Conservation (phyloP, 2,329 filamentous ascomycete species). For the Aspergillus hortae region DNA sequence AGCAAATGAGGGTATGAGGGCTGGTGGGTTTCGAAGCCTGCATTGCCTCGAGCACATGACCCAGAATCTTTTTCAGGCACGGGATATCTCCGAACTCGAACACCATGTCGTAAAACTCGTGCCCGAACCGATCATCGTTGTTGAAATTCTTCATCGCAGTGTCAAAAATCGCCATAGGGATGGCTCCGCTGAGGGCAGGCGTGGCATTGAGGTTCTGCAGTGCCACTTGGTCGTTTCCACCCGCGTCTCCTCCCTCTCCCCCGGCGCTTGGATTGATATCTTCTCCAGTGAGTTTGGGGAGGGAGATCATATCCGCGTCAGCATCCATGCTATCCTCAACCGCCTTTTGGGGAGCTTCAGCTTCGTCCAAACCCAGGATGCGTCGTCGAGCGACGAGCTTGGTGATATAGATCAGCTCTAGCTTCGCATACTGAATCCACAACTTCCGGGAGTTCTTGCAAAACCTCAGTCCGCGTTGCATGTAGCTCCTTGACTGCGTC, state of each 20-base stretch:
- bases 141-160: constrained; percentile 75
- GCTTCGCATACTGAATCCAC: constrained; percentile 85
- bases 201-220: constrained; percentile 66
- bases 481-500: constrained; percentile 74
- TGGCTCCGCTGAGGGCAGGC: constrained; percentile 85
- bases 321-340: constrained; percentile 36
- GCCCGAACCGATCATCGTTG: constrained; percentile 62
- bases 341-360: constrained; percentile 38
- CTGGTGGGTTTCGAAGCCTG: constrained; percentile 57
- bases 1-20: constrained; percentile 65
- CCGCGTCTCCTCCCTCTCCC: constrained; percentile 52
- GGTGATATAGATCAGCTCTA: constrained; percentile 88
- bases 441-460: constrained; percentile 70
- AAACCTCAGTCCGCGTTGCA: constrained; percentile 88
- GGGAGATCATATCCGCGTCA: constrained; percentile 55
- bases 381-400: constrained; percentile 73
- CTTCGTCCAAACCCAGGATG: constrained; percentile 59
- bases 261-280: constrained; percentile 56
- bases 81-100: constrained; percentile 64
- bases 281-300: constrained; percentile 59
- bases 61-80: constrained; percentile 63
- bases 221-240: constrained; percentile 50
- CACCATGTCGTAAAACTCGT: constrained; percentile 78
- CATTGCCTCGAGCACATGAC: constrained; percentile 68
- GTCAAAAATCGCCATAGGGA: constrained; percentile 89